phyloP scores from a whole-genome alignment of 164 flowering plant genomes.

The Aristolochia fimbriata region DNA sequence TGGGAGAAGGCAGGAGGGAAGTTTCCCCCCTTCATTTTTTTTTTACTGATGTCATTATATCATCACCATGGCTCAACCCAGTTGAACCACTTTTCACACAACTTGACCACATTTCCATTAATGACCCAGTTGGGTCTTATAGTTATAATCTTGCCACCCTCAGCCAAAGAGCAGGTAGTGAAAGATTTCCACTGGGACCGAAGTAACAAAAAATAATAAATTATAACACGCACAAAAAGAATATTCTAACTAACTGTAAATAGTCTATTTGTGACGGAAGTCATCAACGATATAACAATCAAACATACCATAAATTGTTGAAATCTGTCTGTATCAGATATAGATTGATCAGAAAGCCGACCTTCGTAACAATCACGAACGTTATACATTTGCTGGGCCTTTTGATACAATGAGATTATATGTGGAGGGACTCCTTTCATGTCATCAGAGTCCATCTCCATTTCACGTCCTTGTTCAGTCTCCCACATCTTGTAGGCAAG shows the following conservation, averaged over 20 bases:
- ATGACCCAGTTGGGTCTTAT: no score
- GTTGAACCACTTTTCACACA: no score
- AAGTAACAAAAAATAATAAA: no score
- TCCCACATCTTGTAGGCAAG: constrained; percentile 78
- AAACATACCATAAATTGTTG: constrained; percentile 52
- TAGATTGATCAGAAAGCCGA: constrained; percentile 32
- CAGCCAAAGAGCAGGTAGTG: no score
- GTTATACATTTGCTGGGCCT: constrained; percentile 62
- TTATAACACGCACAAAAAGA: no score
- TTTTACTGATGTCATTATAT: no score
- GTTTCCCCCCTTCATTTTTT: no score
- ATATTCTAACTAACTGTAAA: not conserved
- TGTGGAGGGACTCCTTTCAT: constrained; percentile 49
- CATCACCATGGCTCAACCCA: no score
- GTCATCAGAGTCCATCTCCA: constrained; percentile 30
- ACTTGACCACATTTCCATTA: no score
- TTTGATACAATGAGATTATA: constrained; percentile 54
- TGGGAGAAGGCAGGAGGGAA: no score
- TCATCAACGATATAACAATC: not conserved
- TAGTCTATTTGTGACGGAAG: not conserved
- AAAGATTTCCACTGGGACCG: no score
- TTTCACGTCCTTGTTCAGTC: constrained; percentile 38
- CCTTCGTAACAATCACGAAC: constrained; percentile 64
- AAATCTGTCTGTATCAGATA: constrained; percentile 55
- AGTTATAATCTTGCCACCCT: no score